Base-by-base conservation (phyloP, 495 filamentous ascomycete species). In the Beverwykella pulmonaria region DNA sequence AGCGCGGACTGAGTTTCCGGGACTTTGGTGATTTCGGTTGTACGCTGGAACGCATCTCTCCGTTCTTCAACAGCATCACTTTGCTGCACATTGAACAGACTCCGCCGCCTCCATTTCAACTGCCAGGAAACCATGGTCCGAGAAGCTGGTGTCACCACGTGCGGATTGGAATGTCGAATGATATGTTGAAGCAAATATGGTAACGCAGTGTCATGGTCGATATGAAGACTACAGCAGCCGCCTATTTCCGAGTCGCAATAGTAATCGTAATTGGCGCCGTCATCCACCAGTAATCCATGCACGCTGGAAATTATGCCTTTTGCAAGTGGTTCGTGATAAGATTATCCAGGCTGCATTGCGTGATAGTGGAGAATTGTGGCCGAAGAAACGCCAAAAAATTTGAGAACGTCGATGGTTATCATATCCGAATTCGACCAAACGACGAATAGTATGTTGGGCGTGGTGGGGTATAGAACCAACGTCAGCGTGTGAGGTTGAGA, bases 1-100 rank as follows among this genome's bases (percentile, higher is more conserved):
- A 83, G 68, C 9, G 80, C 76, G 8, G 78, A 76, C 60, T 84
- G 82, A 0, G 30, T 23, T 12, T 59, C 26, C 1, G 34, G 34
- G 6, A 59, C 6, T 20, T 46, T 32, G 20, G 12, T 7, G 30
- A 20, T 36, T 15, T 53, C 29, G 17, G 15, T 15, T 22, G 12
- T 9, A 15, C 19, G 30, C n/a, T 50, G 44, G 14, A 52, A 36
- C 3, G 1, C 29, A 52, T 53, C 27, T 23, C 32, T 23, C 19
- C 48, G 6, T n/a, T 14, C 26, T 12, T n/a, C 39, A 44, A 44
- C 39, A n/a, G 39, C 17, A 44, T 44, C 17, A 14, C 2, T n/a
- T n/a, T 44, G 9, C 39, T n/a, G 39, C 15, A 14, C 15, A n/a
- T n/a, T n/a, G 3, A 44, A n/a, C 6, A 15, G 17, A 44, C 39